Base-by-base conservation (phyloP, 2,329 filamentous ascomycete species). In the Alternaria sp. region DNA sequence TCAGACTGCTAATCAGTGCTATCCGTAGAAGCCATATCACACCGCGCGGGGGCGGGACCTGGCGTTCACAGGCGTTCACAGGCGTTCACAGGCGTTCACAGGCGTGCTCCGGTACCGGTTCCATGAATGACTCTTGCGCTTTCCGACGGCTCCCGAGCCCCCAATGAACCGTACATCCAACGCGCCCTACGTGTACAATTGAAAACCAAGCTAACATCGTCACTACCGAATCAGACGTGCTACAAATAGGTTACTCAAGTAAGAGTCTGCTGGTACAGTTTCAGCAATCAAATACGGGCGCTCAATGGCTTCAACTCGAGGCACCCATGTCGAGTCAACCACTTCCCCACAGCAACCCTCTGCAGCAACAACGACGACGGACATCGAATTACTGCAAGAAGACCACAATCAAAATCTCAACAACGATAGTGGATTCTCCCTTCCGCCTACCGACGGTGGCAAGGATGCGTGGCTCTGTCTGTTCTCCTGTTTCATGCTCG, bases 401-500 rank as follows among this genome's bases (percentile, higher is more conserved):
- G 36, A 53, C 8, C 40, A 51, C 23, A 44, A 48, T 8, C 44
- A 56, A 3, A 50, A 50, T n/a, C 24, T 59, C 13, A 60, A 60
- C 23, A 11, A 79, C 78, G 45, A 60, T 17, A 39, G 49, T 23
- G 65, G 58, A 4, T 70, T 69, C 37, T 71, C 64, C 13, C 57
- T 74, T 23, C 69, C 71, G 29, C 71, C 71, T 4, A 72, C 69
- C 4, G 72, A 74, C 42, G 64, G 62, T 33, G 71, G 71, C 8
- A 74, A 70, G 42, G 65, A 73, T 58, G 71, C 71, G 8, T 74
- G 71, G 71, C 42, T 74, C 6, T 71, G 68, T 21, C 54, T 73
- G 8, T 58, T 72, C 13, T 59, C 68, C 2, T 83, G 82, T 64
- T 85, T 84, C 62, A 70, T 84, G 46, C 77, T 86, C 10, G 84